These are phyloP conservation scores for Eucalyptus tenuipes DNA, from an alignment of 345 rosid genomes.

Conservation along the genomic window DNA sequence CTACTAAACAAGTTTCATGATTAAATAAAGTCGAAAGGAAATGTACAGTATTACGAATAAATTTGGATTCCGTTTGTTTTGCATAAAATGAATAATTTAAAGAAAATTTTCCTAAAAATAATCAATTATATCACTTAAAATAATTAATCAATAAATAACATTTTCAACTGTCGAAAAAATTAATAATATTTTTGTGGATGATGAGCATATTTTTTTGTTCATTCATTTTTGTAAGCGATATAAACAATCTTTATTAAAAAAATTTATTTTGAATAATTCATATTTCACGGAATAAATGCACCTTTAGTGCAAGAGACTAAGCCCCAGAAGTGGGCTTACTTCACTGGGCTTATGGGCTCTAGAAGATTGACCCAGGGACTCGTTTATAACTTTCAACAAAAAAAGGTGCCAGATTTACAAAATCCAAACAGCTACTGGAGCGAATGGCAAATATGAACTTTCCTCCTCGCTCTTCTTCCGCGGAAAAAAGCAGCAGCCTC, in stretches of 20 bases:
- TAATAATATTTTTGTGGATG: accelerated
- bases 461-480: background rate
- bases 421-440: background rate
- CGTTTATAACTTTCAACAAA: background rate
- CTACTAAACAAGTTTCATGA: background rate
- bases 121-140: too few species aligned
- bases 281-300: too few species aligned
- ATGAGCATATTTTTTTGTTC: too few species aligned
- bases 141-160: background rate
- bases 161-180: too few species aligned
- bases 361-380: background rate
- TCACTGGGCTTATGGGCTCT: background rate
- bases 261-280: background rate
- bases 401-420: background rate
- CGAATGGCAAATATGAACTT: background rate
- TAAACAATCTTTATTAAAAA: too few species aligned
- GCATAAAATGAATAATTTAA: too few species aligned
- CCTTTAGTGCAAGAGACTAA: background rate
- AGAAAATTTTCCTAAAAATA: background rate
- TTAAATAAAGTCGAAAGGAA: background rate
- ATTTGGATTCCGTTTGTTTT: accelerated
- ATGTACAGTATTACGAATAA: accelerated
- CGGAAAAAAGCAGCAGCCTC: background rate
- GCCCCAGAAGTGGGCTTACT: background rate
- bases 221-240: too few species aligned